These are phyloP conservation scores for Smallanthus sonchifolius DNA, from an alignment of 129 eudicot species.

Conservation along the genomic window DNA sequence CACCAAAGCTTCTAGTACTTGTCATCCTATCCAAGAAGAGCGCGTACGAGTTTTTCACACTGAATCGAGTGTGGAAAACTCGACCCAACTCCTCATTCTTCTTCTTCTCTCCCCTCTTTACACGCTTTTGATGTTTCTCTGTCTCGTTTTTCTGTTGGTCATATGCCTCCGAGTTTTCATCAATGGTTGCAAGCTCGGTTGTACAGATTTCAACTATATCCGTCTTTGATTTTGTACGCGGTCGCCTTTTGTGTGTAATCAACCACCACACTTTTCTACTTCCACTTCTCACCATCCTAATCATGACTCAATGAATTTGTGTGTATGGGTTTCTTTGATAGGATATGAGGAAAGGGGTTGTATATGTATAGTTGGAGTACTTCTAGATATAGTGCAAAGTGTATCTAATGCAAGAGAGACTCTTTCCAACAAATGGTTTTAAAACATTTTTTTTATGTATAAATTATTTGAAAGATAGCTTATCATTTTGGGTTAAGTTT, in stretches of 20 bases:
- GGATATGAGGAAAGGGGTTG: not conserved
- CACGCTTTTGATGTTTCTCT: conserved; percentile 4
- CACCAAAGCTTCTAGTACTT: conserved; percentile 48
- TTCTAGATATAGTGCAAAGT: not conserved
- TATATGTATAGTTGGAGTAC: not conserved
- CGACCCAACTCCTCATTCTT: conserved; percentile 31
- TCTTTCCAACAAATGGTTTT: not conserved
- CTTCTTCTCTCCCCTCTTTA: conserved; percentile 31
- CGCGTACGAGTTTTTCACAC: conserved; percentile 50
- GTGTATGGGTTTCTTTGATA: not conserved
- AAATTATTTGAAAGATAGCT: not conserved
- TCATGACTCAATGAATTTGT: not conserved
- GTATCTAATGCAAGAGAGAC: not conserved
- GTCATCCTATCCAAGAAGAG: conserved; percentile 57
- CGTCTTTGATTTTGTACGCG: conserved; percentile 30
- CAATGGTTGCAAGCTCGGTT: conserved; percentile 44
- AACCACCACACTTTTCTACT: conserved; percentile 47
- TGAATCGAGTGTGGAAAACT: conserved; percentile 41
- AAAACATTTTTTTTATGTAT: not conserved
- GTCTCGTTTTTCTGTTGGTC: conserved; percentile 20
- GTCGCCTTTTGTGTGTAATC: conserved; percentile 32
- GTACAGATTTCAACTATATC: conserved; percentile 48
- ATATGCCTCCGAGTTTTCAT: conserved; percentile 39
- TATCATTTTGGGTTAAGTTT: too few relatives aligned
- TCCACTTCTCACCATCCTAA: conserved; percentile 28